These are phyloP conservation scores for Apiotrichum siamense DNA, from an alignment of 1,284 basidiomycete genomes.

Conservation along the genomic window DNA sequence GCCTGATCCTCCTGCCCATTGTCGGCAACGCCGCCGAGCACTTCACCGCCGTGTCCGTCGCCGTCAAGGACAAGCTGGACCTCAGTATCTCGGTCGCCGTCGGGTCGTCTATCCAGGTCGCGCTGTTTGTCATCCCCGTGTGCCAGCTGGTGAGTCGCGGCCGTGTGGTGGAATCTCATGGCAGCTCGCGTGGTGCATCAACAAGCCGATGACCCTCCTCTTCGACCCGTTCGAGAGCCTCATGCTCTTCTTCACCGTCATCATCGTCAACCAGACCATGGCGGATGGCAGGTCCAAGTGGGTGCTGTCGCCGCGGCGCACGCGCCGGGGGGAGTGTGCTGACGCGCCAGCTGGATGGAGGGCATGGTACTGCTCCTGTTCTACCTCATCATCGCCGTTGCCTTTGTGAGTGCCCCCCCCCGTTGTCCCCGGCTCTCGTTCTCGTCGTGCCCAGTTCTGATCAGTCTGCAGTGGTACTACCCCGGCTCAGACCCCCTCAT, in stretches of 20 bases:
- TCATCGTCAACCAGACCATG: conserved; percentile 74
- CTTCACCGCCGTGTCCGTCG: conserved; percentile 79
- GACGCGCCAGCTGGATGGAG: conserved; percentile 46
- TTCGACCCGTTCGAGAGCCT: conserved; percentile 49
- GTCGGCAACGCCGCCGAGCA: conserved; percentile 58
- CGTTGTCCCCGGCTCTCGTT: no score
- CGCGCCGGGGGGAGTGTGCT: conserved; percentile 22
- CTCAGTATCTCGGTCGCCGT: conserved; percentile 67
- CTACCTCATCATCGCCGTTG: conserved; percentile 47
- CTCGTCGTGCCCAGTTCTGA: background rate
- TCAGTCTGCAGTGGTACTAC: conserved; percentile 1
- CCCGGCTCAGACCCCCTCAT: background rate
- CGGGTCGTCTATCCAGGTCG: conserved; percentile 89
- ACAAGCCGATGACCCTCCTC: conserved; percentile 50
- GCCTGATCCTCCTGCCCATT: conserved; percentile 58
- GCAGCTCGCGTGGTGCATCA: conserved; percentile 50
- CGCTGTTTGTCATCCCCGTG: conserved; percentile 71
- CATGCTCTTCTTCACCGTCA: conserved; percentile 57
- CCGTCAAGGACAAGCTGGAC: conserved; percentile 62
- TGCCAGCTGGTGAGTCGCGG: background rate
- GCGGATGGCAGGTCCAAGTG: conserved; percentile 55
- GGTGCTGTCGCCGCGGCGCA: conserved; percentile 26
- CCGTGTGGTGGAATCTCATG: background rate
- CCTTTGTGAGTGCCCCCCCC: conserved; percentile 29
- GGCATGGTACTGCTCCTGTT: conserved; percentile 54